These are phyloP conservation scores for Xerocomellus chrysenteron DNA, from an alignment of 768 basidiomycete species.

Conservation along the genomic window DNA sequence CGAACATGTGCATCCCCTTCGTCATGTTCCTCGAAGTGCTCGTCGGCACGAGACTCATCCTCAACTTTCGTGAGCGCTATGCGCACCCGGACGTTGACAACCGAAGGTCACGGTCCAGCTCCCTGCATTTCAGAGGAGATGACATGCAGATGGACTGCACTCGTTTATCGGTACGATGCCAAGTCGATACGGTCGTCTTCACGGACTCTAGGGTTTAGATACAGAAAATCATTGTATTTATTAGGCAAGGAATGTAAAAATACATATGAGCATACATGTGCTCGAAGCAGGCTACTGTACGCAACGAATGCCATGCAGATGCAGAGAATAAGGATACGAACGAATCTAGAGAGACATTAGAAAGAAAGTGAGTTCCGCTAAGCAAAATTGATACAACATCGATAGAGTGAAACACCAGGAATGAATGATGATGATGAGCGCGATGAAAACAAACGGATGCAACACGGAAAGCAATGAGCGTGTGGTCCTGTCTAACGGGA, in stretches of 20 bases:
- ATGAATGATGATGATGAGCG: neutral
- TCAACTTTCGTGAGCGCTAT: slow-evolving; percentile 33
- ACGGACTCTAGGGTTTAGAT: slow-evolving; percentile 3
- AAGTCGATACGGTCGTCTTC: slow-evolving; percentile 20
- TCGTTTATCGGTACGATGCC: slow-evolving; percentile 8
- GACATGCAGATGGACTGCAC: neutral
- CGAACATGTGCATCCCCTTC: slow-evolving; percentile 32
- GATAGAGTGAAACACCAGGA: slow-evolving; percentile 2
- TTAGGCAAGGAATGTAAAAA: slow-evolving; percentile 15
- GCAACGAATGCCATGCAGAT: slow-evolving; percentile 11
- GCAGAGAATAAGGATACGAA: slow-evolving; percentile 9
- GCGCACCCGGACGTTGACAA: slow-evolving; percentile 9
- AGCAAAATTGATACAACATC: slow-evolving; percentile 14
- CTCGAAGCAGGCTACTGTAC: slow-evolving; percentile 2
- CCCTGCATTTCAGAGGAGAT: slow-evolving; percentile 16
- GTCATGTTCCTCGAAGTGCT: slow-evolving; percentile 33
- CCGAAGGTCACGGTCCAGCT: slow-evolving; percentile 1
- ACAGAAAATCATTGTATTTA: slow-evolving; percentile 1
- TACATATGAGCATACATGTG: slow-evolving; percentile 13
- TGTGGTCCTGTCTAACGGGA: slow-evolving; percentile 13
- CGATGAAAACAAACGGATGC: neutral
- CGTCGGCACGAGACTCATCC: slow-evolving; percentile 31
- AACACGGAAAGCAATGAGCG: slow-evolving; percentile 14
- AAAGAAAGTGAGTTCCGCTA: slow-evolving; percentile 6
- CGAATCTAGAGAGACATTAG: slow-evolving; percentile 1